Conservation (phyloP, 441 rosid species). For the Erodium texanum region DNA sequence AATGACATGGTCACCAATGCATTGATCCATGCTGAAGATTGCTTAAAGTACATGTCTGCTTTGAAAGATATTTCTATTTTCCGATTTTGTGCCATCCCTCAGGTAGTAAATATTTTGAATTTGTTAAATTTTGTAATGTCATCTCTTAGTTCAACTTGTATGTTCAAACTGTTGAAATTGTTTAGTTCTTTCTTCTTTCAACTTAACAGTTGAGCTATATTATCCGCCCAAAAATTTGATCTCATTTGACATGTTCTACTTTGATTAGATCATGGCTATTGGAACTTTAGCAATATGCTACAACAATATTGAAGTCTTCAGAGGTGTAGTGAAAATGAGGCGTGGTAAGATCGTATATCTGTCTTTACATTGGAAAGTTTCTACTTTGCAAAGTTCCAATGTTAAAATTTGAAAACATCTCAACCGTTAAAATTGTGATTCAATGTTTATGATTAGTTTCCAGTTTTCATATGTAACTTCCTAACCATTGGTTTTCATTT, state of each 20-base stretch:
- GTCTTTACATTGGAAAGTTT: too few species aligned
- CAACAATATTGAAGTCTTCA: slow-evolving; percentile 82
- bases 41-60: slow-evolving; percentile 58
- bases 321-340: slow-evolving; percentile 88
- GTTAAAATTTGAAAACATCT: too few species aligned
- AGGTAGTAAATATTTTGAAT: slow-evolving; percentile 31
- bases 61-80: slow-evolving; percentile 58
- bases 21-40: slow-evolving; percentile 61
- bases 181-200: too few species aligned
- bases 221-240: neutral
- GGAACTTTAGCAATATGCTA: slow-evolving; percentile 89
- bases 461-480: too few species aligned
- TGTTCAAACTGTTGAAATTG: too few species aligned
- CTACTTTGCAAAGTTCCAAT: too few species aligned
- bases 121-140: too few species aligned
- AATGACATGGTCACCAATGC: slow-evolving; percentile 92
- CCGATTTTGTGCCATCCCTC: slow-evolving; percentile 86
- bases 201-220: neutral
- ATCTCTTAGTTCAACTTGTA: too few species aligned
- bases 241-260: slow-evolving; percentile 26
- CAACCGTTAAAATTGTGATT: too few species aligned
- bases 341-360: slow-evolving; percentile 54
- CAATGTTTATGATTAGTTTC: too few species aligned
- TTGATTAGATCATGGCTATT: slow-evolving; percentile 77
- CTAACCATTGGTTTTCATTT: too few species aligned